phyloP scores from a whole-genome alignment of 1,139 yeast species.

The Saccharomyces hybrid region DNA sequence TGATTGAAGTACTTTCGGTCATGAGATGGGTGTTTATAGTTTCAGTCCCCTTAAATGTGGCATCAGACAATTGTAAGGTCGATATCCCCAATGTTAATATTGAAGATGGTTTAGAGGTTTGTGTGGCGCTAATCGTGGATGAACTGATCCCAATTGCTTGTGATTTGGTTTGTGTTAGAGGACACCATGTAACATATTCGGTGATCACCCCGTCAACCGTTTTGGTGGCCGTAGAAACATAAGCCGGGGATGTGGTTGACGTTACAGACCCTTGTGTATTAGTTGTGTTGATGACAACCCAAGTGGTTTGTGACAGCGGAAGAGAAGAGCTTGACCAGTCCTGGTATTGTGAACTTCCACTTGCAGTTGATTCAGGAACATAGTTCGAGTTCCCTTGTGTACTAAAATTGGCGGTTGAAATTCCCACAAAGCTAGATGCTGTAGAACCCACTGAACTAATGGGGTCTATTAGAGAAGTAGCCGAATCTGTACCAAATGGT shows the following conservation, averaged over 20 bases:
- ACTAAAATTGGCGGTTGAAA: background rate
- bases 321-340: background rate
- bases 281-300: background rate
- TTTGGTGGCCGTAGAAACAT: slow-evolving; percentile 34
- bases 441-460: background rate
- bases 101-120: background rate
- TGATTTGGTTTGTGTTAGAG: slow-evolving; percentile 16
- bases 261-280: background rate
- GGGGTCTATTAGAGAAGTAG: background rate
- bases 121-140: background rate
- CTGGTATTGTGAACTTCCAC: background rate
- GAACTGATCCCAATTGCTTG: background rate
- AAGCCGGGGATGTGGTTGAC: slow-evolving; percentile 12
- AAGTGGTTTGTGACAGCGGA: background rate
- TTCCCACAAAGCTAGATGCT: background rate
- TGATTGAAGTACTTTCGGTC: background rate
- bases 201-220: slow-evolving; percentile 41
- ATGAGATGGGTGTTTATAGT: background rate
- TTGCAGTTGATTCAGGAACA: background rate
- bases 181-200: slow-evolving; percentile 45
- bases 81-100: background rate
- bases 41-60: background rate
- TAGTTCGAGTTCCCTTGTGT: background rate
- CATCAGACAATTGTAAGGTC: background rate
- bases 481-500: background rate